These are phyloP conservation scores for Withania somnifera DNA, from an alignment of 305 asterid genomes.

Conservation along the genomic window DNA sequence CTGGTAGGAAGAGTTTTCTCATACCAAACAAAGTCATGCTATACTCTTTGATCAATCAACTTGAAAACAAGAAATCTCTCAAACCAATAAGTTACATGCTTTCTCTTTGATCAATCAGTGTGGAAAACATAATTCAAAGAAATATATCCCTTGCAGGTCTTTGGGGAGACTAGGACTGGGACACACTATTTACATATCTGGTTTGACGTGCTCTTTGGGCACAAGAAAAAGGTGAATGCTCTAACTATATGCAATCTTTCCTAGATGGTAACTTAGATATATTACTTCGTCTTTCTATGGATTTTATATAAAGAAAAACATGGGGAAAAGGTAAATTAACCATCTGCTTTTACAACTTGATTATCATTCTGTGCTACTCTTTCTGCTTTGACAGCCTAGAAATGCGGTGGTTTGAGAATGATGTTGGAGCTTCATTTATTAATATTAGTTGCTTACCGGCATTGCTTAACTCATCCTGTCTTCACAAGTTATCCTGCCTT, in stretches of 20 bases:
- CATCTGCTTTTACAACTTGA: neutral
- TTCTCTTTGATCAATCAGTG: neutral
- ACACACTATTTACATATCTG: slow-evolving; percentile 66
- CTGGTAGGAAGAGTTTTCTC: slow-evolving; percentile 38
- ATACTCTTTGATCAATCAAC: neutral
- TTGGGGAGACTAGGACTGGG: slow-evolving; percentile 65
- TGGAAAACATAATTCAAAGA: neutral
- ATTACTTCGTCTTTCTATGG: neutral
- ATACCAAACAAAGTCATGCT: neutral
- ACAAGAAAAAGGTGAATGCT: slow-evolving; percentile 41
- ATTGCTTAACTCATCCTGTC: slow-evolving; percentile 71
- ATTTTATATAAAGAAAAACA: neutral
- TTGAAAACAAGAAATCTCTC: neutral
- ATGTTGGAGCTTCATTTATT: slow-evolving; percentile 51
- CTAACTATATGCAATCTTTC: neutral
- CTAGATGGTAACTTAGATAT: neutral
- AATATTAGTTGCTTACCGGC: slow-evolving; percentile 84
- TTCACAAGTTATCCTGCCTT: slow-evolving; percentile 52
- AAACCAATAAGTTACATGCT: neutral
- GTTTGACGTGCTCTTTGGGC: slow-evolving; percentile 52
- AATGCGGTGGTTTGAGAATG: slow-evolving; percentile 66
- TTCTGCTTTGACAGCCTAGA: slow-evolving; percentile 46
- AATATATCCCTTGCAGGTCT: slow-evolving; percentile 47
- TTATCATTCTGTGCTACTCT: neutral
- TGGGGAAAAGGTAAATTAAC: neutral